These are phyloP conservation scores for Chytriomyces sp. DNA, from an alignment of 192 early-diverging fungal species.

Conservation along the genomic window DNA sequence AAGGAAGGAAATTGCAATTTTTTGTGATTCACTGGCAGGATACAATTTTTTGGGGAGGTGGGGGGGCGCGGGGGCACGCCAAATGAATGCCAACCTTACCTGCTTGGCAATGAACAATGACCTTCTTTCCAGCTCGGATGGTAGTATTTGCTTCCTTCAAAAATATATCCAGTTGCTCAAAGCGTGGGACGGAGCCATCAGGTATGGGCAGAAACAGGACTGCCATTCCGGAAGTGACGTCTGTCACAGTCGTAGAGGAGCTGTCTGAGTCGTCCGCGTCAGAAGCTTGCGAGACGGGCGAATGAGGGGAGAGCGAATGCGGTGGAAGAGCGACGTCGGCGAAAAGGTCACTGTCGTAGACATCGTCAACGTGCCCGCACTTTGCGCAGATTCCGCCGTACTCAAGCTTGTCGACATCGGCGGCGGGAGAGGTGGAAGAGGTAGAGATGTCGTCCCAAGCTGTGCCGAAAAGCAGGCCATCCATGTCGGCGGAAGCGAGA, in stretches of 20 bases:
- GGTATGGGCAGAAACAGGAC: conserved; percentile 51
- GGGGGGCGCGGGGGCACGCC: no score
- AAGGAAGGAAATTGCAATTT: no score
- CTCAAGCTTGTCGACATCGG: not conserved
- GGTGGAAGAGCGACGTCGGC: conserved; percentile 32
- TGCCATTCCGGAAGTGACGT: conserved; percentile 14
- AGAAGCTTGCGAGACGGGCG: not conserved
- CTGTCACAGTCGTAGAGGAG: no score
- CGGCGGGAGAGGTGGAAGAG: not conserved
- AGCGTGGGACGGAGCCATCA: conserved; percentile 46
- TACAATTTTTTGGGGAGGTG: not conserved
- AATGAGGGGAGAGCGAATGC: no score
- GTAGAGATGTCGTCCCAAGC: not conserved
- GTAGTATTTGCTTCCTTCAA: conserved; percentile 31
- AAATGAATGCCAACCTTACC: conserved; percentile 7
- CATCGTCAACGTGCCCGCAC: conserved; percentile 29
- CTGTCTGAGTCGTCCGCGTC: no score
- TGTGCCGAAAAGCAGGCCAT: conserved; percentile 3
- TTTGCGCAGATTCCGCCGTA: not conserved
- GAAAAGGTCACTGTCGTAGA: conserved; percentile 43
- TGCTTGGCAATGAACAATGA: conserved; percentile 56
- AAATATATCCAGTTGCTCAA: conserved; percentile 41
- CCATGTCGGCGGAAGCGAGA: conserved; percentile 15
- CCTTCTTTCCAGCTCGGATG: conserved; percentile 40
- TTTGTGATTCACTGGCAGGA: not conserved